phyloP scores from a whole-genome alignment of 768 basidiomycete genomes.

The Podaxis sp. region DNA sequence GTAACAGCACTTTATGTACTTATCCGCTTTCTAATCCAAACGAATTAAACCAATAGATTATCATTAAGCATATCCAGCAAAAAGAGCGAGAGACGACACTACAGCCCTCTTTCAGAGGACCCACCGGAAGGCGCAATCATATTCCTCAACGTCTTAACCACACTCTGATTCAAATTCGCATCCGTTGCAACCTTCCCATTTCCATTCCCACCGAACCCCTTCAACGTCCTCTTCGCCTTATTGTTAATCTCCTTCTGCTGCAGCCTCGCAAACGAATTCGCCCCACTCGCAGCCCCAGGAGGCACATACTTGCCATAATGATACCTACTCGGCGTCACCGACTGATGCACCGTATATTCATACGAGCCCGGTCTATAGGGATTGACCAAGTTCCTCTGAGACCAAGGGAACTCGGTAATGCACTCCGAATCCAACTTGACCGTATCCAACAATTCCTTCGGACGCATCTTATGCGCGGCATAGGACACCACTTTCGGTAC shows the following conservation, averaged over 20 bases:
- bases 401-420: neutral
- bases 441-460: neutral
- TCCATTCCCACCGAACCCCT: neutral
- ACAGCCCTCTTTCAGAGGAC: neutral
- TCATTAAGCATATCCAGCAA: neutral
- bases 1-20: neutral
- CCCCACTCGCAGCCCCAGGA: neutral
- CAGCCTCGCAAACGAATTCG: neutral
- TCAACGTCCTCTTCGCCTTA: neutral
- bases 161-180: neutral
- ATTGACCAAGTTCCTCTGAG: neutral
- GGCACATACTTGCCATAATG: neutral
- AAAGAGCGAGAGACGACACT: neutral
- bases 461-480: neutral
- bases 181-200: neutral
- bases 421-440: neutral
- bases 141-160: neutral
- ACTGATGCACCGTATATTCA: neutral
- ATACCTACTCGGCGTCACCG: neutral
- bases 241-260: neutral
- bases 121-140: neutral
- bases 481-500: neutral
- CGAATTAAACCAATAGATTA: neutral
- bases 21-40: no score
- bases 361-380: slow-evolving; percentile 5